phyloP scores from a whole-genome alignment of 179 eudicot species.

The Drosera spatulata region DNA sequence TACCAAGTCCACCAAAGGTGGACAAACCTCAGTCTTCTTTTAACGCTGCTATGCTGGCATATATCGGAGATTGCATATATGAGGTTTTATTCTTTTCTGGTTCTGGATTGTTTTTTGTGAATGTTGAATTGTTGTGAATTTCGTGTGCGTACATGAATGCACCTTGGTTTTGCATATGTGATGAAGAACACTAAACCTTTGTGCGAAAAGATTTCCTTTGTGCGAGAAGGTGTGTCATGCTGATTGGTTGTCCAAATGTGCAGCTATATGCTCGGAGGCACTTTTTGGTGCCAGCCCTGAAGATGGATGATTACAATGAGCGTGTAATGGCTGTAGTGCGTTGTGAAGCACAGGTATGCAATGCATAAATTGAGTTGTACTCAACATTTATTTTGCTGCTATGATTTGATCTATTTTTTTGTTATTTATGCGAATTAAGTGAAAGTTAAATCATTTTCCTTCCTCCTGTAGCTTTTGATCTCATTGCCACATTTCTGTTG shows the following conservation, averaged over 20 bases:
- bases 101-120: background rate
- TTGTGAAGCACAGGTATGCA: conserved; percentile 80
- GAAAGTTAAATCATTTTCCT: too few relatives aligned
- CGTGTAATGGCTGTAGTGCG: conserved; percentile 94
- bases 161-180: too few relatives aligned
- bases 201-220: background rate
- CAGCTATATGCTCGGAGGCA: conserved; percentile 96
- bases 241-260: conserved; percentile 4
- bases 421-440: too few relatives aligned
- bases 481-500: too few relatives aligned
- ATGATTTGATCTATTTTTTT: too few relatives aligned
- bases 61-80: conserved; percentile 82
- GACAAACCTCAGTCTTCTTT: conserved; percentile 77
- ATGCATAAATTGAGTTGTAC: too few relatives aligned
- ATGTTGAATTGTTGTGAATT: background rate
- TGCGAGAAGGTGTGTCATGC: background rate
- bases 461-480: too few relatives aligned
- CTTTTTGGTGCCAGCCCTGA: conserved; percentile 80
- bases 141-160: too few relatives aligned
- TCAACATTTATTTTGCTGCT: too few relatives aligned
- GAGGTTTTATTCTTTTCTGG: conserved; percentile 33
- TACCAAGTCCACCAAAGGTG: conserved; percentile 79
- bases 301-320: conserved; percentile 83
- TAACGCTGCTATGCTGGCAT: conserved; percentile 87
- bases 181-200: background rate